A percentile compares a stretch with the other conserved stretches of the same genome.
phyloP scores from a whole-genome alignment of 2,329 filamentous ascomycete species.

The Bretziella fagacearum region DNA sequence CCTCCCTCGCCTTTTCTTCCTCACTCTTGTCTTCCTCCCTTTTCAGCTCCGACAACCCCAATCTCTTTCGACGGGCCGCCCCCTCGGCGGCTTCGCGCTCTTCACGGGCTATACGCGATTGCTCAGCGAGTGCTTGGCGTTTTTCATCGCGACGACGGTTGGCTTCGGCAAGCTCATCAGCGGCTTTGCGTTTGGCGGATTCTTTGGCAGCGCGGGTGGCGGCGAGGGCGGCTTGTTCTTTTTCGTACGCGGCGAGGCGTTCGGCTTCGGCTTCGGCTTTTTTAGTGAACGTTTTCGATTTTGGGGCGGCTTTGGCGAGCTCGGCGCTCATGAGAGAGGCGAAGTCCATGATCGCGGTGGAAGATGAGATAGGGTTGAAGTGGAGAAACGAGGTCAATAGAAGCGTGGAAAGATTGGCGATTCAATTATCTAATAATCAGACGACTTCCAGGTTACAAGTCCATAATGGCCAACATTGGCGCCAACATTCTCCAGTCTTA shows the following conservation, averaged over 20 bases:
- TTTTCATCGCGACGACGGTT: constrained; percentile 63
- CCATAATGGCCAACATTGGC: too few relatives aligned
- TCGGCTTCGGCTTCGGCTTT: constrained; percentile 74
- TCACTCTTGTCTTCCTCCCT: constrained; percentile 23
- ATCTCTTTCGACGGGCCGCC: constrained; percentile 49
- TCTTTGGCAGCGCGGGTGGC: constrained; percentile 51
- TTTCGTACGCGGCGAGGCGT: constrained; percentile 61
- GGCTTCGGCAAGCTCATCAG: constrained; percentile 65
- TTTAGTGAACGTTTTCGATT: constrained; percentile 57
- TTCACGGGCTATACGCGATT: constrained; percentile 51
- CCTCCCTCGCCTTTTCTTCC: constrained; percentile 19
- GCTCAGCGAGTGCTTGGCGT: constrained; percentile 61
- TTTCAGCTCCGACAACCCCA: constrained; percentile 63
- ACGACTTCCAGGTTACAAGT: too few relatives aligned
- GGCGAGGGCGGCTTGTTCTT: constrained; percentile 62
- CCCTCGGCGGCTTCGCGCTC: constrained; percentile 62
- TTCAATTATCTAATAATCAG: too few relatives aligned
- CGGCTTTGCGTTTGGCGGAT: constrained; percentile 68
- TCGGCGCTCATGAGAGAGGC: constrained; percentile 83
- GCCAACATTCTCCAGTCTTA: too few relatives aligned
- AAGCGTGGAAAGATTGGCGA: not conserved
- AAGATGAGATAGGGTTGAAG: not conserved
- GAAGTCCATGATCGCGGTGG: constrained; percentile 86
- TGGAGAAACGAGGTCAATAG: not conserved
- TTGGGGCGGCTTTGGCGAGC: constrained; percentile 62